Conservation (phyloP, 2,329 filamentous ascomycete species). For the Aspergillus sp. region DNA sequence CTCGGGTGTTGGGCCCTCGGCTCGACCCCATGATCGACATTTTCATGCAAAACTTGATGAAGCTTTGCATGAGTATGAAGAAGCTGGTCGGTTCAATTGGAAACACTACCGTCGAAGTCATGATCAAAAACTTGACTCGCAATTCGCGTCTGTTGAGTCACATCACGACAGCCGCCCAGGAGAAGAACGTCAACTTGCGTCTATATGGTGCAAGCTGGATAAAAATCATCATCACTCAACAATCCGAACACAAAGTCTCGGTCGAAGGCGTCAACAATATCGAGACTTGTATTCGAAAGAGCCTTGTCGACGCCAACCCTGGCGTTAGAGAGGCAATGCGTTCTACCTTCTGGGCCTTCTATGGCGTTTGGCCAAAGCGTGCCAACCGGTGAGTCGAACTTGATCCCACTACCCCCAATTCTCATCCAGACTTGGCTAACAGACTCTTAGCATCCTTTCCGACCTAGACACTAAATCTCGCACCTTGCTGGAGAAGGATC, state of each 20-base stretch:
- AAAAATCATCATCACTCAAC: slow-evolving; percentile 77
- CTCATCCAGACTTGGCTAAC: slow-evolving; percentile 29
- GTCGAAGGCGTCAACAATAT: slow-evolving; percentile 83
- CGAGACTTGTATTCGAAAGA: slow-evolving; percentile 87
- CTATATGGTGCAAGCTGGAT: slow-evolving; percentile 82
- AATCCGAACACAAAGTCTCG: slow-evolving; percentile 74
- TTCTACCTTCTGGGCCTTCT: slow-evolving; percentile 84
- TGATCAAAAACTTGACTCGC: slow-evolving; percentile 81
- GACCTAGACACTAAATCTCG: slow-evolving; percentile 78
- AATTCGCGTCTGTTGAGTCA: slow-evolving; percentile 83
- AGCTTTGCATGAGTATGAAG: slow-evolving; percentile 86
- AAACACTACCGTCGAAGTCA: slow-evolving; percentile 76
- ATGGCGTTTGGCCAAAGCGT: slow-evolving; percentile 73
- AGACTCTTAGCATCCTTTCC: slow-evolving; percentile 68
- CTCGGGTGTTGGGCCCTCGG: slow-evolving; percentile 72
- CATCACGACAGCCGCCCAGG: slow-evolving; percentile 77
- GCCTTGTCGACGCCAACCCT: slow-evolving; percentile 86
- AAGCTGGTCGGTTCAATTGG: slow-evolving; percentile 88
- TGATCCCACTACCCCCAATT: not conserved
- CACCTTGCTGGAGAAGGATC: slow-evolving; percentile 78
- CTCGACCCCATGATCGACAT: slow-evolving; percentile 91
- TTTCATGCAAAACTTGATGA: slow-evolving; percentile 85
- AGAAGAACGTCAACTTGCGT: slow-evolving; percentile 91
- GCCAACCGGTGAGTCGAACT: slow-evolving; percentile 68
- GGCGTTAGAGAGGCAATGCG: slow-evolving; percentile 86